Conservation (phyloP, 2,329 filamentous ascomycete genomes). For the Xylariaceae sp. region DNA sequence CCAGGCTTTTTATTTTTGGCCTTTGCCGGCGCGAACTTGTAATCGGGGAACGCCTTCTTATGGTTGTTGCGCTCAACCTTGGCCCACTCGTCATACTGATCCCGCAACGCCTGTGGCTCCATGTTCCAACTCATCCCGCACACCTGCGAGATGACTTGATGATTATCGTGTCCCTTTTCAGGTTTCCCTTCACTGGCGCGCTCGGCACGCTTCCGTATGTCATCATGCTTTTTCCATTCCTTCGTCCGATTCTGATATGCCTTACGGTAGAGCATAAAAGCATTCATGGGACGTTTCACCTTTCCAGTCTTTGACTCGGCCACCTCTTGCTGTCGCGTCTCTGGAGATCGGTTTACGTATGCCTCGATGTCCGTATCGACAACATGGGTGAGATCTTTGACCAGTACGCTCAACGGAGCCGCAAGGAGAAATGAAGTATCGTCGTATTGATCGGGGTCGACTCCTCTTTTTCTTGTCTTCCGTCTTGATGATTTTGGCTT, state of each 20-base stretch:
- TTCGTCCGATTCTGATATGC: conserved; percentile 87
- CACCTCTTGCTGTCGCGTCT: conserved; percentile 65
- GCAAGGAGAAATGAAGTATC: conserved; percentile 49
- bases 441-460: conserved; percentile 27
- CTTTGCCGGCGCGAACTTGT: conserved; percentile 91
- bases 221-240: conserved; percentile 62
- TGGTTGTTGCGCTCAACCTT: conserved; percentile 81
- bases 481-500: conserved; percentile 39
- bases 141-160: conserved; percentile 86
- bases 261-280: conserved; percentile 96
- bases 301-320: conserved; percentile 66
- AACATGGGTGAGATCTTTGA: conserved; percentile 57
- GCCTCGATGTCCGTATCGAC: conserved; percentile 72
- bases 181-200: conserved; percentile 12
- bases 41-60: conserved; percentile 77
- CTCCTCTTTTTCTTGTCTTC: conserved; percentile 40
- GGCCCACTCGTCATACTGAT: conserved; percentile 75
- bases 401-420: conserved; percentile 67
- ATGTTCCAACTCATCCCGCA: conserved; percentile 82
- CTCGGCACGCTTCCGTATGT: conserved; percentile 14
- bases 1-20: conserved; percentile 36
- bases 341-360: conserved; percentile 70
- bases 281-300: conserved; percentile 91
- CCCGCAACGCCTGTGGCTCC: conserved; percentile 68
- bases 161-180: conserved; percentile 60